Base-by-base conservation (phyloP, 805 yeast species). In the Jamesozyma spencerorum region DNA sequence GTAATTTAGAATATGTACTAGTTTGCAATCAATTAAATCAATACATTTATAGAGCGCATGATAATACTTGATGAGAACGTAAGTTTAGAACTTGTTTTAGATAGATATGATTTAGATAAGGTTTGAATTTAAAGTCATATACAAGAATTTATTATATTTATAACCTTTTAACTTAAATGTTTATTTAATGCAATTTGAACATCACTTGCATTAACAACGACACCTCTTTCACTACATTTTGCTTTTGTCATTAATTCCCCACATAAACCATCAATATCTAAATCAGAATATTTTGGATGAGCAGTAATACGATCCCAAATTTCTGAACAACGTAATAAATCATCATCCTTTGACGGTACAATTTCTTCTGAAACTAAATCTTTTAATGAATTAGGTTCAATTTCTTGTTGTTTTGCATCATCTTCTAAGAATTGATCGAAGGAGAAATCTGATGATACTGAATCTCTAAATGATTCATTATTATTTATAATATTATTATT, bases 261-360 rank as follows among this genome's bases (percentile, higher is more conserved):
- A 71, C 98, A 92, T 58, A 92, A 72, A 2, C 95, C 94, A 57
- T 90, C 97, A 48, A 92, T 88, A 61, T 92, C 98, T 39, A 92
- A 70, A 44, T 88, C 96, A 4, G 92, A 78, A 62, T 88, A 92
- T 57, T 82, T 77, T 27, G 98, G 97, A 69, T 92, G 97, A 18
- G 92, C 64, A 2, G 96, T 84, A 30, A 92, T 82, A 55, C 97
- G 74, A 62, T 90, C 97, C 98, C 98, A 92, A 13, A 90, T 81
- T 50, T 87, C 96, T 0, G 94, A 76, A 62, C 98, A 92, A 55
- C 77, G 77, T 63, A 83, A 64, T 50, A 77, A 58, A 12, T 73
- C 69, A 14, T 62, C 64, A 42, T 78, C 81, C 7, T 76, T 81
- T 4, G 81, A 74, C 5, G 94, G 94, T 3, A 85, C 88, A 22